Evolutionary conservation across 2,329 filamentous ascomycete species (phyloP).

Genomic region (Xylariaceae sp.): DNA sequence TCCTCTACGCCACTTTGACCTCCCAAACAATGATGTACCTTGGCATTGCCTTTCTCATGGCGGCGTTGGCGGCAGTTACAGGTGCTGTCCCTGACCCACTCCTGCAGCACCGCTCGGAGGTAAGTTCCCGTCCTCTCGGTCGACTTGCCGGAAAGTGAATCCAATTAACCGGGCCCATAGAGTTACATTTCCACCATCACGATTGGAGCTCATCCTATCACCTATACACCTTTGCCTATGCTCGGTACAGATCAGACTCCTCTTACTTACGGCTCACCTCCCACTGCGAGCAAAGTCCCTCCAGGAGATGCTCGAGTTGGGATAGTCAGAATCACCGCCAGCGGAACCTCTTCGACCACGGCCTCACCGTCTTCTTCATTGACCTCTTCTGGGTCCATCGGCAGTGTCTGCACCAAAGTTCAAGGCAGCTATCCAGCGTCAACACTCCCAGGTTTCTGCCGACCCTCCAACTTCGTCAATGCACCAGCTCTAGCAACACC

Average conservation of each 20-base stretch:
- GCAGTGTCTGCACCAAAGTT: conserved; percentile 22
- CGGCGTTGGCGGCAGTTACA: not conserved
- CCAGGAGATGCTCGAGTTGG: conserved; percentile 12
- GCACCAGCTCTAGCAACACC: conserved; percentile 16
- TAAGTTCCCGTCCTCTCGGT: not conserved
- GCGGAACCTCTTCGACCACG: not conserved
- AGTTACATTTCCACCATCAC: conserved; percentile 24
- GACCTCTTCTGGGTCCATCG: not conserved
- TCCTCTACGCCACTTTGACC: no score
- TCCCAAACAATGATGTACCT: no score
- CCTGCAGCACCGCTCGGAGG: not conserved
- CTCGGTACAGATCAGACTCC: conserved; percentile 21
- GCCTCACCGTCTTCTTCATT: not conserved
- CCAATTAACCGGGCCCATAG: conserved; percentile 10
- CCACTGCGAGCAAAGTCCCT: conserved; percentile 24
- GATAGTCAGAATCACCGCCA: conserved; percentile 24
- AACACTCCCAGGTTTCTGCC: conserved; percentile 30
- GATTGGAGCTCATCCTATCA: conserved; percentile 28
- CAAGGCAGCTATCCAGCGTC: conserved; percentile 22
- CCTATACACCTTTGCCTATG: conserved; percentile 20
- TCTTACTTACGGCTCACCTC: conserved; percentile 25
- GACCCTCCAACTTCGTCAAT: conserved; percentile 26
- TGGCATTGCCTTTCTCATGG: no score
- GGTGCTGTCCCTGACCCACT: not conserved
- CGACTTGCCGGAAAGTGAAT: not conserved